Evolutionary conservation across 352 stramenopile genomes (phyloP).

Genomic region (Thraustochytrium sp.): DNA sequence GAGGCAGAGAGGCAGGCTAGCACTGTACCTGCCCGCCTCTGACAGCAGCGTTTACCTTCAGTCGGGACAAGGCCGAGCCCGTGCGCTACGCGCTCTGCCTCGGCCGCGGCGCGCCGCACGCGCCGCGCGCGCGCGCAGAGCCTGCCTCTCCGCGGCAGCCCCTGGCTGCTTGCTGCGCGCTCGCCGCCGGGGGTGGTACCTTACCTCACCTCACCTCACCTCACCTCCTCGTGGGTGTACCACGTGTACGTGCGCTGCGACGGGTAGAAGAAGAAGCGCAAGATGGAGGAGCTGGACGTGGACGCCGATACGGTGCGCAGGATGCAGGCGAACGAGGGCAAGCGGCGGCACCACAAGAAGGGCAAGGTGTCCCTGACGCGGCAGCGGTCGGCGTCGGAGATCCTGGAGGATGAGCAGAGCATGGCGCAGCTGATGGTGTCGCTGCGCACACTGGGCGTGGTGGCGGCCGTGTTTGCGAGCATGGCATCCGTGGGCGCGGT

Average conservation of each 20-base stretch:
- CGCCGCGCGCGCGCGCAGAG: too few relatives aligned
- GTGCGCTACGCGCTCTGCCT: too few relatives aligned
- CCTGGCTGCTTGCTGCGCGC: too few relatives aligned
- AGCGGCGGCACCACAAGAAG: not conserved
- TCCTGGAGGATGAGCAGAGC: conserved; percentile 16
- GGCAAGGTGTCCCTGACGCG: not conserved
- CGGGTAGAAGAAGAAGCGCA: not conserved
- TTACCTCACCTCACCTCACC: too few relatives aligned
- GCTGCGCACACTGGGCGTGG: not conserved
- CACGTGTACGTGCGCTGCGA: not conserved
- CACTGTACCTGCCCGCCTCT: too few relatives aligned
- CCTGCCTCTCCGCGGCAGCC: too few relatives aligned
- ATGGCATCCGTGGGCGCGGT: conserved; percentile 9
- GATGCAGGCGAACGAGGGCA: not conserved
- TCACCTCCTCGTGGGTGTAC: not conserved
- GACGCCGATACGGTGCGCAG: not conserved
- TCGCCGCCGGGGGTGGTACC: too few relatives aligned
- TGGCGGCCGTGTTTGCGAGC: not conserved
- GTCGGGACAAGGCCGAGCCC: too few relatives aligned
- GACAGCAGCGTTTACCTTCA: too few relatives aligned
- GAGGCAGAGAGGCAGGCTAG: too few relatives aligned
- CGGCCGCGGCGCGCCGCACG: too few relatives aligned
- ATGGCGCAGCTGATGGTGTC: not conserved
- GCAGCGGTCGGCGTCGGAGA: not conserved
- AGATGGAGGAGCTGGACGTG: conserved; percentile 3